Evolutionary conservation across 768 basidiomycete genomes (phyloP).

Genomic region (Gelatoporia subvermispora): DNA sequence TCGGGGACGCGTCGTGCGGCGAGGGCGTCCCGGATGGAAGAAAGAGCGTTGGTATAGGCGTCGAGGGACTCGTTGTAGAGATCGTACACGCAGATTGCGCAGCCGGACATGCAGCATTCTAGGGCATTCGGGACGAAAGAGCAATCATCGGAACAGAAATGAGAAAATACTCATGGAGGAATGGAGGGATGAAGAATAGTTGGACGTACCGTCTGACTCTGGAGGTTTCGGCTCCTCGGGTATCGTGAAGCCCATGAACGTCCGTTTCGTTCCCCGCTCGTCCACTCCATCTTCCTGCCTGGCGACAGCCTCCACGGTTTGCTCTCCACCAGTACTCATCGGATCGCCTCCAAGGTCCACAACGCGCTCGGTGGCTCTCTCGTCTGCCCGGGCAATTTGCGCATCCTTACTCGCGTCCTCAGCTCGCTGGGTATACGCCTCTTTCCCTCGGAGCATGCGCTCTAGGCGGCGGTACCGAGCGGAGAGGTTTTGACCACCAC

Average conservation of each 20-base stretch:
- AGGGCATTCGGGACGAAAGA: background rate
- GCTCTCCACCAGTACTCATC: slow-evolving; percentile 10
- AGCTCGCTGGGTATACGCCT: slow-evolving; percentile 18
- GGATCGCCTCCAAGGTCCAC: background rate
- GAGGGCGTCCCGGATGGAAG: slow-evolving; percentile 47
- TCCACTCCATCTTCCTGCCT: slow-evolving; percentile 2
- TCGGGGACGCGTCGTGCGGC: slow-evolving; percentile 43
- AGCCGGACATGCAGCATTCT: slow-evolving; percentile 97
- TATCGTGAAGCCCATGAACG: slow-evolving; percentile 52
- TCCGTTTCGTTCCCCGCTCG: slow-evolving; percentile 14
- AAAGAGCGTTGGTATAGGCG: slow-evolving; percentile 54
- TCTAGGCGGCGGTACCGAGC: slow-evolving; percentile 55
- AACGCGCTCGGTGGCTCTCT: slow-evolving; percentile 2
- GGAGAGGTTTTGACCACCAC: slow-evolving; percentile 57
- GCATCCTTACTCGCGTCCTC: slow-evolving; percentile 2
- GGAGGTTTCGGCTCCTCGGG: slow-evolving; percentile 62
- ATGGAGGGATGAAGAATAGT: background rate
- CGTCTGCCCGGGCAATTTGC: background rate
- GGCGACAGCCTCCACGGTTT: background rate
- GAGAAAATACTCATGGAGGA: background rate
- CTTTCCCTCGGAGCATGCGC: slow-evolving; percentile 43
- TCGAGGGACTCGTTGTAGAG: slow-evolving; percentile 72
- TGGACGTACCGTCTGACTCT: slow-evolving; percentile 57
- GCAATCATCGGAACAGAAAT: background rate
- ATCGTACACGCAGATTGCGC: slow-evolving; percentile 89